Conservation (phyloP, 805 yeast genomes). For the Myxozyma monticola region DNA sequence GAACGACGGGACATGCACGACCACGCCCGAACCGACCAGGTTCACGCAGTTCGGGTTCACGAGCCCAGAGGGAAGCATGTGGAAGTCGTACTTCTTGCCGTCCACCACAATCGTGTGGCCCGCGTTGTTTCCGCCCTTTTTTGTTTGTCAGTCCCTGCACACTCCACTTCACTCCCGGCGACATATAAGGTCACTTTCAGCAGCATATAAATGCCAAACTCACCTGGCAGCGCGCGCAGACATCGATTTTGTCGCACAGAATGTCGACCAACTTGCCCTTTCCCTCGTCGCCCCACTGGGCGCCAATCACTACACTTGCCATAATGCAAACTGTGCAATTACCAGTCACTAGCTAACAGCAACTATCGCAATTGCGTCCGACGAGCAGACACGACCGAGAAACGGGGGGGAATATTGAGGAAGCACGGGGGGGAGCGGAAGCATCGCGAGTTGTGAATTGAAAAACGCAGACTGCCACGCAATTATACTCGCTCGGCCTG, state of each 20-base stretch:
- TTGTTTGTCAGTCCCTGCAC: no score
- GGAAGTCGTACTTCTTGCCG: conserved; percentile 90
- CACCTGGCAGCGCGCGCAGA: conserved; percentile 84
- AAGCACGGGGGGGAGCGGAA: not conserved
- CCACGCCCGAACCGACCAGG: conserved; percentile 94
- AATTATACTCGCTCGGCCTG: no score
- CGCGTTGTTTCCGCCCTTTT: conserved; percentile 97
- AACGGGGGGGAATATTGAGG: no score
- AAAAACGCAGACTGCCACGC: no score
- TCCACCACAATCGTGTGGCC: conserved; percentile 97
- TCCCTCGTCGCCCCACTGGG: conserved; percentile 99
- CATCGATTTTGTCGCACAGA: conserved; percentile 90
- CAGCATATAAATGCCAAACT: not conserved
- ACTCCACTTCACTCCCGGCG: no score
- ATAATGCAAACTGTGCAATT: conserved; percentile 1
- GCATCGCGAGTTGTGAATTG: conserved; percentile 17
- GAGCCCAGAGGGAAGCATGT: conserved; percentile 97
- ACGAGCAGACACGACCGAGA: no score
- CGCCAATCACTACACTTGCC: conserved; percentile 84
- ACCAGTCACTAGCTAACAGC: no score
- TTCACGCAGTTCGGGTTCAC: conserved; percentile 90
- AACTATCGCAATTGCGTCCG: no score
- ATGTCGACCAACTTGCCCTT: conserved; percentile 96
- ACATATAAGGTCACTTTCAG: not conserved
- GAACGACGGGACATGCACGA: conserved; percentile 89